These are phyloP conservation scores for Platanthera guangdongensis DNA, from an alignment of 106 monocot genomes.

Conservation along the genomic window DNA sequence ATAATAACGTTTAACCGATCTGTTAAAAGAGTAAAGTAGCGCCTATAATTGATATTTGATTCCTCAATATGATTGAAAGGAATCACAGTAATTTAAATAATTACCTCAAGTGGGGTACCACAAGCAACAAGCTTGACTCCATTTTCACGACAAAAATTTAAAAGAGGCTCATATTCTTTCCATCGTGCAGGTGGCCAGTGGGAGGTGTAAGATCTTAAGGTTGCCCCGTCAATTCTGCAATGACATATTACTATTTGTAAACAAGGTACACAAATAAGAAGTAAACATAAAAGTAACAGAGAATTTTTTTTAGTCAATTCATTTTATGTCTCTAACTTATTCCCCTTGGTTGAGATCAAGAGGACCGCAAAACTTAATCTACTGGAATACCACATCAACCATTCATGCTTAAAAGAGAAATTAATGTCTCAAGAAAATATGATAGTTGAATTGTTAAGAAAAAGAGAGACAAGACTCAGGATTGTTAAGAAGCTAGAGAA, in stretches of 20 bases:
- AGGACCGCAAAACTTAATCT: not conserved
- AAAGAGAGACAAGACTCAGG: not conserved
- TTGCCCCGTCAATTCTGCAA: conserved; percentile 73
- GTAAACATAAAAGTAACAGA: not conserved
- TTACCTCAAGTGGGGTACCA: conserved; percentile 95
- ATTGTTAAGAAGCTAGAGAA: not conserved
- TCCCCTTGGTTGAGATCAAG: not conserved
- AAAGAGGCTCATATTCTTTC: conserved; percentile 94
- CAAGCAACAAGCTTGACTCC: conserved; percentile 82
- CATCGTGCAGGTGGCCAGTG: conserved; percentile 81
- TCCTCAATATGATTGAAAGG: not conserved
- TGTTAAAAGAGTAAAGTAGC: not conserved
- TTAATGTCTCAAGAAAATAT: not conserved
- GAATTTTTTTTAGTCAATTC: no score
- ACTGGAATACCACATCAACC: not conserved
- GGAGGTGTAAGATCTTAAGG: conserved; percentile 44
- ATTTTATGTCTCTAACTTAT: not conserved
- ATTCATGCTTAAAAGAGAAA: not conserved
- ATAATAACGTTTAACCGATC: not conserved
- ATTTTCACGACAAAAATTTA: conserved; percentile 86
- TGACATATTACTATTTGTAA: conserved; percentile 12
- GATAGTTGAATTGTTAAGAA: not conserved
- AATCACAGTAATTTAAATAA: conserved; percentile 4
- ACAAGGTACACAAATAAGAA: conserved; percentile 2
- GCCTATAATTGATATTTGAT: not conserved